These are phyloP conservation scores for Voacanga thouarsii DNA, from an alignment of 257 asterid species.

Conservation along the genomic window DNA sequence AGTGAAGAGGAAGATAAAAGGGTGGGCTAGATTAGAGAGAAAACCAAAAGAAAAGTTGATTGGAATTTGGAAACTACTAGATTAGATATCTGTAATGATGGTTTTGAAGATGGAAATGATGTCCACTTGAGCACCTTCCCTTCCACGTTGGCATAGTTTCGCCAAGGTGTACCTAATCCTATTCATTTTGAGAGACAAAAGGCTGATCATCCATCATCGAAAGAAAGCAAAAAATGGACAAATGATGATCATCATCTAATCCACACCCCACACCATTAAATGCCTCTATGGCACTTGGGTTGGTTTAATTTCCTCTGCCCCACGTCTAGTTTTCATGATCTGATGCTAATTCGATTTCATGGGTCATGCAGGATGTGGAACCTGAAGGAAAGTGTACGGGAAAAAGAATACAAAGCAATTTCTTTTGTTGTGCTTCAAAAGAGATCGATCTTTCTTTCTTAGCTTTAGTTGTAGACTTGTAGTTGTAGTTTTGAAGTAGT, in stretches of 20 bases:
- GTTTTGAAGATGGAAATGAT: slow-evolving; percentile 24
- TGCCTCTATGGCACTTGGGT: too few relatives aligned
- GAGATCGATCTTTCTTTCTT: background rate
- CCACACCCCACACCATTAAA: too few relatives aligned
- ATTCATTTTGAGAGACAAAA: too few relatives aligned
- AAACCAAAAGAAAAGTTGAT: slow-evolving; percentile 8
- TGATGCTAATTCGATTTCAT: too few relatives aligned
- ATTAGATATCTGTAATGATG: background rate
- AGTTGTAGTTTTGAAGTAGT: background rate
- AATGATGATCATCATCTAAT: too few relatives aligned
- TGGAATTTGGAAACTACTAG: slow-evolving; percentile 33
- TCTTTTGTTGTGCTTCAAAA: background rate
- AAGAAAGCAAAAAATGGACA: too few relatives aligned
- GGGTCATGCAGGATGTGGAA: too few relatives aligned
- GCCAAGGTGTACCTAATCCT: too few relatives aligned
- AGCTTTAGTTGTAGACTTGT: slow-evolving; percentile 4
- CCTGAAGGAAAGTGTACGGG: too few relatives aligned
- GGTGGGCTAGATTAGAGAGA: background rate
- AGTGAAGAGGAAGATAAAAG: background rate
- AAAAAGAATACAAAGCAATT: background rate
- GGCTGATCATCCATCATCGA: too few relatives aligned
- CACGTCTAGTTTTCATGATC: too few relatives aligned
- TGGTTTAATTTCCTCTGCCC: too few relatives aligned
- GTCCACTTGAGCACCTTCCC: slow-evolving; percentile 15
- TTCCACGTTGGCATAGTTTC: background rate